Evolutionary conservation across 306 rosid species (phyloP), one percentile per base, ranked within the genome.

Genomic region (Cicer yamashitae): DNA sequence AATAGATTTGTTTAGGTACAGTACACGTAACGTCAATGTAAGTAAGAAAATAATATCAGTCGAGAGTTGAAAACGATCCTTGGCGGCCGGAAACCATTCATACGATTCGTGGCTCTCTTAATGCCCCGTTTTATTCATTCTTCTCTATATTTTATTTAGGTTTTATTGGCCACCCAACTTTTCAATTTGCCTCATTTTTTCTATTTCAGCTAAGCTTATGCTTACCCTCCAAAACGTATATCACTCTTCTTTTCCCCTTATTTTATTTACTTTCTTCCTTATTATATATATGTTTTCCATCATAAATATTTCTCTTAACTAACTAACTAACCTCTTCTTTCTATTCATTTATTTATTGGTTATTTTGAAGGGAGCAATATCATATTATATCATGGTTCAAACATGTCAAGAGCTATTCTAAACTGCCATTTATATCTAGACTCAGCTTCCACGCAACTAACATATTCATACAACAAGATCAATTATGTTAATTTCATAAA

Each of bases 341-440:
- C 12, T 54, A 10, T 58, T 11, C 34, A 40, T 41, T 25, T 47
- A 54, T 41, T 79, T 46, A 41, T 65, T 70, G 39, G 4, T 45
- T 13, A 67, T 67, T 59, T 25, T 58, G 79, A 85, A 89, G 91
- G 90, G 48, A 20, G 11, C 63, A 25, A 18, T 84, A 66, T 50
- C 56, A 70, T 53, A 67, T 74, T 53, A 58, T 80, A 89, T 84
- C 62, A 91, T 91, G 97, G 93, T 91, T 78, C 87, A 88, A 76
- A 75, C 91, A 91, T 94, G 97, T 40, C 88, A 39, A 82, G 81
- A 81, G 96, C 86, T 86, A 73, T 61, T 78, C 78, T 83, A 15
- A 83, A 82, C 73, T 80, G 62, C 68, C 82, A 64, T 50, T 38
- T 84, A 73, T 69, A 70, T 65, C 84, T 76, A 20, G 82, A 92